Base-by-base conservation (phyloP, 176 grass and related monocot species). In the Areca catechu region DNA sequence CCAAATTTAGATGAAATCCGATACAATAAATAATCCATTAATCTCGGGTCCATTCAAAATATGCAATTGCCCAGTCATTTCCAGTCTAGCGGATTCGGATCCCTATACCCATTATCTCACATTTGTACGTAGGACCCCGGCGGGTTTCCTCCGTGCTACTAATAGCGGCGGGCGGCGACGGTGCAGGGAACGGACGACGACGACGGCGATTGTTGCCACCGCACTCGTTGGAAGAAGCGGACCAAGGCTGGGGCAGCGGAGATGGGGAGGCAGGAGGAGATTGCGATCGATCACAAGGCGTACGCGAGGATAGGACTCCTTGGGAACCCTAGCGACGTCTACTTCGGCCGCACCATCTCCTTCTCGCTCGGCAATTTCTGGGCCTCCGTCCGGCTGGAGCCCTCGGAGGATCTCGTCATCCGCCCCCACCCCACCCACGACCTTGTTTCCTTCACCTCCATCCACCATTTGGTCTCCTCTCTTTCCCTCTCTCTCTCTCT, bases 281-380 rank as follows among this genome's bases (percentile, higher is more conserved):
- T 12, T 25, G 53, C n/a, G 27, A 10, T 83, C 56, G 75, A 95
- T 67, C 79, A 53, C 70, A 71, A 37, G 48, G 67, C 80, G 0
- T 77, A 84, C 53, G 86, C 91, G 6, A 65, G 86, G 0, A 78
- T 90, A 17, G 91, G 91, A 0, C 76, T 96, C 28, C 57, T 96
- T 2, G 91, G 91, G 16, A 96, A 96, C 64, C 86, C 91, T 10
- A 96, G 91, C 68, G 91, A 96, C 22, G 50, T 96, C 16, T 96
- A 90, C 68, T 76, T 61, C 16, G 91, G 91, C 7, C 61, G 71
- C 18, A 58, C 74, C 5, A 54, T 96, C 18, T 86, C 91, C 55
- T 81, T 96, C 30, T 63, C 83, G 56, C 60, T 96, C 20, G 65
- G 56, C 16, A 76, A 89, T 48, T 84, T 90, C 77, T 90, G 59